Evolutionary conservation across 345 rosid species (phyloP).

Genomic region (Triadica sebifera): DNA sequence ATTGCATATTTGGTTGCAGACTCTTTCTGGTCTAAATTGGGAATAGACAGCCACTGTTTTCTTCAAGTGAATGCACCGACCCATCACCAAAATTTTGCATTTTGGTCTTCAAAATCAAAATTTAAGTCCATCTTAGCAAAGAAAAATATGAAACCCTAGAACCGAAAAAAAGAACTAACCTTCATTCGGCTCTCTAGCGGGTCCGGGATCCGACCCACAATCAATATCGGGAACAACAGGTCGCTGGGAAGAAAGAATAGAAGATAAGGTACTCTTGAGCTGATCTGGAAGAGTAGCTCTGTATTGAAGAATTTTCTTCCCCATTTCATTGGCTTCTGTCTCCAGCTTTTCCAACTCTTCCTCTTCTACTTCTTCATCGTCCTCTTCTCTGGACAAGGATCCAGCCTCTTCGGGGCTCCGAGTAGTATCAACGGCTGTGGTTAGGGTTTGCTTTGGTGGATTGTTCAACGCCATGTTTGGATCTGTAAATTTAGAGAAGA

Average conservation of each 20-base stretch:
- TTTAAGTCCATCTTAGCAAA: neutral
- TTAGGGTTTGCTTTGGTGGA: conserved; percentile 1
- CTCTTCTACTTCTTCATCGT: conserved; percentile 11
- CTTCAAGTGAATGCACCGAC: no score
- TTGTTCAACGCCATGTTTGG: conserved; percentile 22
- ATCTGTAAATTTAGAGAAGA: conserved; percentile 6
- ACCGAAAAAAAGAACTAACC: conserved; percentile 28
- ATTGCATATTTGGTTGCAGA: no score
- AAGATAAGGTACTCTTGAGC: conserved; percentile 47
- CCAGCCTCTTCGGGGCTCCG: conserved; percentile 11
- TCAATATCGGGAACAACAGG: conserved; percentile 27
- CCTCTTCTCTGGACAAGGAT: conserved; percentile 11
- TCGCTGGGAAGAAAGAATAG: conserved; percentile 46
- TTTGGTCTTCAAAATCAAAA: neutral
- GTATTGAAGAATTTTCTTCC: conserved; percentile 54
- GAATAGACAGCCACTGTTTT: no score
- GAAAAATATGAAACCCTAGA: conserved; percentile 23
- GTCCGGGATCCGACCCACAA: conserved; percentile 39
- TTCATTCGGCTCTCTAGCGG: conserved; percentile 27
- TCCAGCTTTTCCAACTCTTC: conserved; percentile 57
- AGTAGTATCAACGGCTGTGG: neutral
- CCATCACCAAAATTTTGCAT: no score
- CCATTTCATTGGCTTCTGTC: conserved; percentile 59
- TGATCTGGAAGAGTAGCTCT: conserved; percentile 64
- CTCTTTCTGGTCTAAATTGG: no score